Evolutionary conservation across 768 basidiomycete species (phyloP).

Genomic region (Boletus reticulatus): DNA sequence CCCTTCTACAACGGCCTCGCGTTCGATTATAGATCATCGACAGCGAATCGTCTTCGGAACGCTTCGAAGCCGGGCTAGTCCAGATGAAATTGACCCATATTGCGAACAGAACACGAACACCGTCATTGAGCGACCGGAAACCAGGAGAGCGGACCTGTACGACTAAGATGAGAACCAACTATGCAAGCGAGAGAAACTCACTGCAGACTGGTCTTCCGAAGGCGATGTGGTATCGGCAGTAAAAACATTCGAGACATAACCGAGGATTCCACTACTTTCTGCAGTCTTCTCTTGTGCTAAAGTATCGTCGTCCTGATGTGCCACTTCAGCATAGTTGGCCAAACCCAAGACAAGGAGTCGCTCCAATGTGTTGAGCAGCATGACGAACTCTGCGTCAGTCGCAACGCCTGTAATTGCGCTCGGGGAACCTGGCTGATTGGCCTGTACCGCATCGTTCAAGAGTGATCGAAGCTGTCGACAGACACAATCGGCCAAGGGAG

Average conservation of each 20-base stretch:
- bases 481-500: constrained; percentile 77
- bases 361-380: constrained; percentile 83
- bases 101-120: constrained; percentile 72
- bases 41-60: constrained; percentile 66
- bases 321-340: constrained; percentile 50
- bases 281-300: constrained; percentile 49
- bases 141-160: constrained; percentile 64
- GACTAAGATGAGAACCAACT: constrained; percentile 1
- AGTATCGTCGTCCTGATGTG: constrained; percentile 56
- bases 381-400: constrained; percentile 80
- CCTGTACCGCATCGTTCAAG: constrained; percentile 52
- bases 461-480: constrained; percentile 63
- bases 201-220: constrained; percentile 57
- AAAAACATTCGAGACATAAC: constrained; percentile 91
- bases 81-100: constrained; percentile 67
- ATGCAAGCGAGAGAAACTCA: constrained; percentile 31
- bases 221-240: constrained; percentile 58
- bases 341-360: constrained; percentile 74
- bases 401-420: constrained; percentile 48
- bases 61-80: constrained; percentile 43
- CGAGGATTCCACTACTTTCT: constrained; percentile 70
- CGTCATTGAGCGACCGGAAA: constrained; percentile 75
- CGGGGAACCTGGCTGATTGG: constrained; percentile 37
- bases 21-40: constrained; percentile 66
- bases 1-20: constrained; percentile 68